Evolutionary conservation across 2,329 filamentous ascomycete species (phyloP), one percentile per base, ranked within the genome.

Genomic region (Rugonectria rugulosa): DNA sequence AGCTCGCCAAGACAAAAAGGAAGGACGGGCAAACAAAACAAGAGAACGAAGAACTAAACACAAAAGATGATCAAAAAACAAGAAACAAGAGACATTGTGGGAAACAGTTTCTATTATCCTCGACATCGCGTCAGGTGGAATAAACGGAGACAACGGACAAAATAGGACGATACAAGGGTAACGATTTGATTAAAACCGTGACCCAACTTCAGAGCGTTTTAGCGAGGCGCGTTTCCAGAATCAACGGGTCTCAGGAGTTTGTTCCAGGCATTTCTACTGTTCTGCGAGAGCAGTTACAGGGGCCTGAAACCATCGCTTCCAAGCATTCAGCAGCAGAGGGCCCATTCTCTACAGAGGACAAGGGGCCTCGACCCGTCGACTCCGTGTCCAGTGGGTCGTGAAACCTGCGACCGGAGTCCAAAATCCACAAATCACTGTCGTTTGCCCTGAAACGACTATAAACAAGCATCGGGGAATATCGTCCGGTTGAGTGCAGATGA

Each of bases 361-460:
- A 40, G 45, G 44, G n/a, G 6, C 32, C 20, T 31, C 37, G 27
- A 38, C 52, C 19, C 52, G 52, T 53, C 29, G 40, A 53, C 42
- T 46, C 20, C 12, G 20, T n/a, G 45, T 32, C 38, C 21, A n/a
- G 46, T 38, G 51, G 51, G 24, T 21, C 51, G 40, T 23, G 21
- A 53, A n/a, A 42, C 34, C 45, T 43, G 43, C 42, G 37, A 48
- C 45, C 45, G 49, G 45, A 42, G 24, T 17, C 34, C 17, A 55
- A 44, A 55, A 34, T 55, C 52, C 52, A 55, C 52, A 45, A 55
- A 55, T 55, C 36, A 40, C 19, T 17, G 32, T 34, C 17, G 45
- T 27, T 37, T 12, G 23, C 20, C 26, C 34, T 50, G 52, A 55
- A 55, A 55, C 52, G 43, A 49, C 15, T 31, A 20, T 21, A 6